Base-by-base conservation (phyloP, 257 asterid species). In the Fraxinus pennsylvanica region DNA sequence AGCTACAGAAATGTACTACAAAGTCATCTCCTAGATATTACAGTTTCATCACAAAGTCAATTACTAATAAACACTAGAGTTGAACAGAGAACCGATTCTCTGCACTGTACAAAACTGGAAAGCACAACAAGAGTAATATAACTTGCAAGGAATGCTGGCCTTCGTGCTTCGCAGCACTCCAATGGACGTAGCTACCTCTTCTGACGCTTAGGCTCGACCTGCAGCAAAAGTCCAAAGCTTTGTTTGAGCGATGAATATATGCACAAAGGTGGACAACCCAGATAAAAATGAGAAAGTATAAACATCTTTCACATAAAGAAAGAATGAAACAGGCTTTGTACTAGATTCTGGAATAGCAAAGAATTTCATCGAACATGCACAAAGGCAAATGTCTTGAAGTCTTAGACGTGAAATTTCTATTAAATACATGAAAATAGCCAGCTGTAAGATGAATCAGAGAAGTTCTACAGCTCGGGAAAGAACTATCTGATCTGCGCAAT, bases 121-220 rank as follows among this genome's bases (percentile, higher is more conserved):
- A 71, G 47, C 82, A 43, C 81, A 30, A 63, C 78, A 54, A 54
- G 38, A 65, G 73, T 67, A 65, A 25, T 22, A 27, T 27, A 15
- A 27, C 79, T 74, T 59, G 32, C 75, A 76, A 43, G 73, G 59
- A 68, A 61, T 47, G 67, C 68, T n/a, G 9, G 79, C 71, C 13
- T 29, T 57, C 76, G 39, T 36, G 69, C 71, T 43, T 25, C 33
- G 19, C 19, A 9, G 71, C 74, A 76, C 68, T 33, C 5, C 47
- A 50, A 52, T 25, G n/a, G 54, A 35, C 25, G 30, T 14, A 63
- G 79, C 73, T 83, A 88, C 82, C 79, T 86, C 88, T 80, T 88
- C 82, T 82, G 90, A 75, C 92, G 89, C 82, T 88, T 88, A 19
- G 81, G 71, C 84, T 32, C 88, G 54, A 71, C 86, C 92, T 88